A percentile compares a stretch with the other conserved stretches of the same genome.
phyloP scores from a whole-genome alignment of 495 filamentous ascomycete genomes.

The Trichocladium uniseriatum region DNA sequence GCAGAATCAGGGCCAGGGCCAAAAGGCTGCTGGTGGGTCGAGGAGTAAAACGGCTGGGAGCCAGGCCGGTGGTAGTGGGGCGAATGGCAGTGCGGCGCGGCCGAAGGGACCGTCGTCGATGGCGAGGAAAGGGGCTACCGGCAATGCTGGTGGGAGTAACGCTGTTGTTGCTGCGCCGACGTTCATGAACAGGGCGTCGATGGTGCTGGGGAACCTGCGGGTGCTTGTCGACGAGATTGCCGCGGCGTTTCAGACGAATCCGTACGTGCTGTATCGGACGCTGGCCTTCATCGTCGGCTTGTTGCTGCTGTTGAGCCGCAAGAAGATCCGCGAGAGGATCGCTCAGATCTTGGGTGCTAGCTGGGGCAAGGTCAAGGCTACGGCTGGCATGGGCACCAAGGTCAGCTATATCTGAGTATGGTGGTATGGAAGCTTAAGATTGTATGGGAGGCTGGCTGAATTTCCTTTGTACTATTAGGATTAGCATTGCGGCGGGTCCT shows the following conservation, averaged over 20 bases:
- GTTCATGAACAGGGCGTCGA: slow-evolving; percentile 40
- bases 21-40: no score
- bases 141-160: neutral
- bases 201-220: slow-evolving; percentile 46
- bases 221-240: slow-evolving; percentile 54
- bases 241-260: slow-evolving; percentile 57
- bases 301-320: slow-evolving; percentile 63
- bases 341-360: slow-evolving; percentile 53
- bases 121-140: no score
- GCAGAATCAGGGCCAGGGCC: neutral
- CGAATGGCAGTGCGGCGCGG: neutral
- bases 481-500: neutral
- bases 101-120: no score
- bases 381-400: slow-evolving; percentile 94
- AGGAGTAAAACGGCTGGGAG: no score
- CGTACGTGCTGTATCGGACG: slow-evolving; percentile 62
- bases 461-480: slow-evolving; percentile 4
- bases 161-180: slow-evolving; percentile 21
- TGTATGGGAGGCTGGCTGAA: neutral
- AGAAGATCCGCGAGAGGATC: slow-evolving; percentile 66
- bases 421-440: neutral
- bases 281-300: slow-evolving; percentile 78
- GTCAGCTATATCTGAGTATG: slow-evolving; percentile 69
- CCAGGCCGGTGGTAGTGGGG: no score
- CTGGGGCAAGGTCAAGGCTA: slow-evolving; percentile 78